These are phyloP conservation scores for Thuja plicata DNA, from an alignment of 83 land plant species.

Conservation along the genomic window DNA sequence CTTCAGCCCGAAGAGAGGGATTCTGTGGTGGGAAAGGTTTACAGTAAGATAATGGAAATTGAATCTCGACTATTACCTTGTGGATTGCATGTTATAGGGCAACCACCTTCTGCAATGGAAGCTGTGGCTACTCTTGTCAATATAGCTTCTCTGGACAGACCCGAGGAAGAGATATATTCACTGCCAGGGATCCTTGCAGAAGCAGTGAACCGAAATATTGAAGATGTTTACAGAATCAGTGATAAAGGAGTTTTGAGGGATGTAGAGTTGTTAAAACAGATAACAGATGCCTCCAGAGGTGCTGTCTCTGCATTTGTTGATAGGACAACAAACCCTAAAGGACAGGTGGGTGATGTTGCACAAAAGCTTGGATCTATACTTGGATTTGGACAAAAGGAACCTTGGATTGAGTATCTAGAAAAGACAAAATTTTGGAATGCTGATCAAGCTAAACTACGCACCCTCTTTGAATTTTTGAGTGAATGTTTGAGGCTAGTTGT, in stretches of 20 bases:
- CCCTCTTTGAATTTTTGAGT: slow-evolving; percentile 72
- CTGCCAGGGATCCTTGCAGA: slow-evolving; percentile 87
- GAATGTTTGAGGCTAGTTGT: slow-evolving; percentile 95
- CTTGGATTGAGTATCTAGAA: slow-evolving; percentile 88
- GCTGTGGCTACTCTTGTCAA: slow-evolving; percentile 99
- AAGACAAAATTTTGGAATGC: slow-evolving; percentile 74
- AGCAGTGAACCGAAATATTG: slow-evolving; percentile 87
- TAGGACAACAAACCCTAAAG: slow-evolving; percentile 78
- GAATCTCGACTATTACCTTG: slow-evolving; percentile 96
- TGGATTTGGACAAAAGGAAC: slow-evolving; percentile 82
- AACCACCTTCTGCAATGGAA: slow-evolving; percentile 98
- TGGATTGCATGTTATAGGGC: slow-evolving; percentile 97
- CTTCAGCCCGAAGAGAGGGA: slow-evolving; percentile 78
- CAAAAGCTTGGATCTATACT: slow-evolving; percentile 70
- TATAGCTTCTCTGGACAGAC: slow-evolving; percentile 95
- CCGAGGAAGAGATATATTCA: slow-evolving; percentile 84
- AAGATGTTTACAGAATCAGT: slow-evolving; percentile 85
- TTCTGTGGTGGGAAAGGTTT: slow-evolving; percentile 92
- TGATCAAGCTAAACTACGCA: slow-evolving; percentile 72
- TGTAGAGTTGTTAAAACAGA: slow-evolving; percentile 80
- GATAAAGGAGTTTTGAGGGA: slow-evolving; percentile 89
- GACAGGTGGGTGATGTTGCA: slow-evolving; percentile 91
- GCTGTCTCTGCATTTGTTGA: slow-evolving; percentile 87
- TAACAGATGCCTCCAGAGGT: slow-evolving; percentile 90
- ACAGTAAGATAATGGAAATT: slow-evolving; percentile 99